These are phyloP conservation scores for Grosmannia huntii DNA, from an alignment of 2,329 filamentous ascomycete species.

Conservation along the genomic window DNA sequence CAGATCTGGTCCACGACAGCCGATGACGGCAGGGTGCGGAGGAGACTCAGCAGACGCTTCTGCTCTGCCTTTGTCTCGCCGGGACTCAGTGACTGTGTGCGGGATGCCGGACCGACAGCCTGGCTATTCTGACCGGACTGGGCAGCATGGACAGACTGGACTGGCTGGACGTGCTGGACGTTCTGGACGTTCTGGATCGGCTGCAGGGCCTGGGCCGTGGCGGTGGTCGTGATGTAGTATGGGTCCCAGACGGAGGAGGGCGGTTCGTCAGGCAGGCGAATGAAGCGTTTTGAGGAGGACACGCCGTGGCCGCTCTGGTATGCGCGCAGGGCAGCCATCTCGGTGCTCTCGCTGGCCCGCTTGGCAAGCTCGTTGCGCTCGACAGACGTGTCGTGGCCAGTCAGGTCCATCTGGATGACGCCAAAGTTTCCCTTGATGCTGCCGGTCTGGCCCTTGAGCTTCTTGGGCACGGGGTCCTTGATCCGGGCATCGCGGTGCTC, in stretches of 20 bases:
- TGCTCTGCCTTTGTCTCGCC: conserved; percentile 46
- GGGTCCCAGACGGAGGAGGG: conserved; percentile 2
- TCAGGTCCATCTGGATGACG: conserved; percentile 48
- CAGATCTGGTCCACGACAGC: conserved; percentile 50
- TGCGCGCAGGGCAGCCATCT: conserved; percentile 42
- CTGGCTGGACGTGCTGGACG: not conserved
- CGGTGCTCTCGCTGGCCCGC: conserved; percentile 48
- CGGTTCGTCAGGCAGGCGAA: conserved; percentile 19
- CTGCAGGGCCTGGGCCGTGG: not conserved
- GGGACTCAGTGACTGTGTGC: conserved; percentile 19
- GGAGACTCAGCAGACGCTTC: conserved; percentile 42
- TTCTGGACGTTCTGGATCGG: not conserved
- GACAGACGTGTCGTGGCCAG: conserved; percentile 28
- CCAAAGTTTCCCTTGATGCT: conserved; percentile 47
- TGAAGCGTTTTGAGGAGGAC: conserved; percentile 28
- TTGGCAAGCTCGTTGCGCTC: conserved; percentile 43
- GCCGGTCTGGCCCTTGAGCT: conserved; percentile 45
- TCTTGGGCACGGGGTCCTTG: conserved; percentile 47
- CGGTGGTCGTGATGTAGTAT: conserved; percentile 1
- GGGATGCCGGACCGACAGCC: not conserved
- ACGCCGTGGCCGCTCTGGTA: conserved; percentile 41
- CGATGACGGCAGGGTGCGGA: conserved; percentile 41
- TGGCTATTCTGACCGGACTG: not conserved
- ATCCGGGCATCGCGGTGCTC: conserved; percentile 31
- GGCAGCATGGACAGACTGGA: not conserved